Base-by-base conservation (phyloP, 306 rosid genomes). In the Inga laurina region DNA sequence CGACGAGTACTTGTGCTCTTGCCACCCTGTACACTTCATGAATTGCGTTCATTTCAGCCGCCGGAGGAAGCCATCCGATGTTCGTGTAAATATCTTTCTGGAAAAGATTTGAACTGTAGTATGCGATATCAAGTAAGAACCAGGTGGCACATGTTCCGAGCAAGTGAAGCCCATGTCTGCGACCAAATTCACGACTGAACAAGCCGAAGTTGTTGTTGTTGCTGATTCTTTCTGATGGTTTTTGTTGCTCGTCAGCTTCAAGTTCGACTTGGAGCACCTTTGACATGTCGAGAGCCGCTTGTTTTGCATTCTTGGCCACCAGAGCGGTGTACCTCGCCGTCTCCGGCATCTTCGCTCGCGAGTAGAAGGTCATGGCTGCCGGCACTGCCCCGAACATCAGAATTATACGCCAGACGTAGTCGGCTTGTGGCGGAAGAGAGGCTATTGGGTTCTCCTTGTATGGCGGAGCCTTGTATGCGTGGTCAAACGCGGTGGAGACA, bases 121-220 rank as follows among this genome's bases (percentile, higher is more conserved):
- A 87, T 19, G 92, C 89, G 15, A 89, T 82, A 46, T 89, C 92
- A 2, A 89, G 70, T 43, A 85, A 49, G 79, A 89, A 89, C 92
- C 92, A 89, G 18, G 86, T 79, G 3, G 70, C 8, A 2, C 87
- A 49, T 12, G 90, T 89, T 2, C 89, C 90, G 4, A 87, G 0
- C 62, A 89, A 70, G 62, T 89, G 89, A 2, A 51, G 12, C 1
- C 90, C 89, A 52, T 89, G 92, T 2, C 86, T 67, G 0, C 43
- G 18, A 2, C 76, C 16, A 10, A 89, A 89, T 51, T 78, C 52
- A 7, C 44, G 68, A 2, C 79, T 79, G 37, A 83, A 83, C 27
- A 89, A 35, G n/a, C 85, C 88, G 71, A 89, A 89, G 4, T 45
- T 32, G 32, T 45, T 32, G 32, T 45, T 34, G 19, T 19, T 65